Base-by-base conservation (phyloP, 257 asterid genomes). In the Solanum piurae region DNA sequence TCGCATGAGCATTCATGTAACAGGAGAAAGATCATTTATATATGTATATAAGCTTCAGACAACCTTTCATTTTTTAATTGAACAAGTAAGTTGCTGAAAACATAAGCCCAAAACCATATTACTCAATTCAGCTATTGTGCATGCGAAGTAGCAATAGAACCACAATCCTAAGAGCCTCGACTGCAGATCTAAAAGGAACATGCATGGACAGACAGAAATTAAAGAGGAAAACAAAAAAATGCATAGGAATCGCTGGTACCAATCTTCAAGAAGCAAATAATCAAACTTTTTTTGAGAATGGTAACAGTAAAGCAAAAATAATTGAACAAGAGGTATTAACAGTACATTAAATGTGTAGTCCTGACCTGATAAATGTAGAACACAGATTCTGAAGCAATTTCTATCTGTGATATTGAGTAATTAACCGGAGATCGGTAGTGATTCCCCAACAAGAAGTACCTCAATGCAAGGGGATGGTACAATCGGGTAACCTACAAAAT, bases 391-490 rank as follows among this genome's bases (percentile, higher is more conserved):
- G 98, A 96, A 83, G 98, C 91, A 89, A 89, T 92, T 86, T 96
- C 98, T 64, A 94, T 89, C 90, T 93, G 98, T 25, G 94, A 88
- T 55, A 94, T 88, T 27, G 98, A 90, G 87, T 94, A 95, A 89
- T 95, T 96, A 86, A 96, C 96, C 1, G 98, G 98, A 44, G 98
- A 96, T 13, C 99, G 94, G 86, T 95, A 94, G 79, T 94, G 99
- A 84, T 94, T 93, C 49, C 98, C 97, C 96, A 96, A 64, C 88
- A 96, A 90, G 91, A 94, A 95, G 89, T 95, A 90, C 91, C 98
- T 93, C 89, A 96, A 92, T 58, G 98, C 98, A 83, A 96, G 95
- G 14, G 98, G 98, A 93, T 96, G 99, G 91, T 96, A 94, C 87
- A 92, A 37, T 36, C 94, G 89, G 3, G 96, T 94, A 85, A 94